Evolutionary conservation across 108 stramenopile species (phyloP), one percentile per base, ranked within the genome.

Genomic region (Nitzschia palea): DNA sequence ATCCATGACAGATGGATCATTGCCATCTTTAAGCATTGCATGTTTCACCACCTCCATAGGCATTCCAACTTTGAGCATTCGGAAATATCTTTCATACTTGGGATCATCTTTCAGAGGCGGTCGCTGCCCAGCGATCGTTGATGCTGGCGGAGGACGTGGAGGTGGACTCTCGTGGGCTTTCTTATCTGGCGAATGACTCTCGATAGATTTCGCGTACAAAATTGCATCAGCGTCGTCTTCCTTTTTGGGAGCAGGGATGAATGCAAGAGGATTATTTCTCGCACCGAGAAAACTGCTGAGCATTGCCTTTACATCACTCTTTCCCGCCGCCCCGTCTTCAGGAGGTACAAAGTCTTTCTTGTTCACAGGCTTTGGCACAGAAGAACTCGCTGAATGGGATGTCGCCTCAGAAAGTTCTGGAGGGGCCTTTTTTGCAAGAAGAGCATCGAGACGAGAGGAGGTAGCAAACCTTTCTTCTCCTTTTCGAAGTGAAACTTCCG

Each of bases 21-120:
- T 37, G 6, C 84, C 87, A 67, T 93, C 95, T 62, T 80, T 73
- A 8, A 65, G 78, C 91, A 96, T 93, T 4, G 90, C 91, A 79
- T 93, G 90, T 59, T 94, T 89, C 1, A 92, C 91, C 30, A 80
- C 91, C 1, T 85, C 84, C 68, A 86, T 66, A 3, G 95, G 92
- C 77, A 96, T 78, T 12, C 95, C 93, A 35, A 93, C 73, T 50
- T 86, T 90, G 27, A 93, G 59, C 93, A 96, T 94, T 50, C 84
- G 83, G 60, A 91, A 87, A 45, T 88, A 91, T 32, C 79, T 72
- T 43, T 73, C 84, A 63, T 85, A 91, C 65, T 78, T 78, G 26
- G 91, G 91, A 69, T 93, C 91, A 50, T 93, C 74, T 58, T 93
- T 93, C 20, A 93, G 42, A 34, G 86, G 81, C 29, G 81, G 82